These are phyloP conservation scores for Hypoxylon sp. DNA, from an alignment of 2,329 filamentous ascomycete genomes.

Conservation along the genomic window DNA sequence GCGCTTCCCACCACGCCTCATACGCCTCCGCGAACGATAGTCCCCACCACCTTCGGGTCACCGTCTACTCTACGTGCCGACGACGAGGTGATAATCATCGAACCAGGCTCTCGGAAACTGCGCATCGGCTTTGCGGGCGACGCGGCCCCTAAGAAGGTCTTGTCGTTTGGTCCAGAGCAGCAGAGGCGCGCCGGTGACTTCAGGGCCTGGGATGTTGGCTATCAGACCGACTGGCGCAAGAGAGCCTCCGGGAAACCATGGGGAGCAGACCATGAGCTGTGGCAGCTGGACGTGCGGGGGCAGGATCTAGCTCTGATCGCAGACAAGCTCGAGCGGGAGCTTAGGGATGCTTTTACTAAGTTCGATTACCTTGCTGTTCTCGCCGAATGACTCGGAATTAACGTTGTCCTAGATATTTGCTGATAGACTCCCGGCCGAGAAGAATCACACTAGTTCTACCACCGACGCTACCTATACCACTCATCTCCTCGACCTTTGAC, in stretches of 20 bases:
- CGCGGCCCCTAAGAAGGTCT: slow-evolving; percentile 75
- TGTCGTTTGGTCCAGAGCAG: slow-evolving; percentile 80
- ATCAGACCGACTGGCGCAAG: slow-evolving; percentile 62
- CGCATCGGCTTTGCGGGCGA: slow-evolving; percentile 90
- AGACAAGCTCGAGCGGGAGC: slow-evolving; percentile 85
- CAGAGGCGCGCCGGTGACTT: slow-evolving; percentile 86
- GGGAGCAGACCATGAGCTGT: slow-evolving; percentile 78
- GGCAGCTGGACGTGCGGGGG: slow-evolving; percentile 78
- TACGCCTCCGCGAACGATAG: slow-evolving; percentile 65
- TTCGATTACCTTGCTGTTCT: slow-evolving; percentile 56
- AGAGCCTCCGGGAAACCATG: slow-evolving; percentile 65
- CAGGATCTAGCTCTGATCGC: slow-evolving; percentile 83
- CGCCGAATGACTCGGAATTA: slow-evolving; percentile 18
- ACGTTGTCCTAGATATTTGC: slow-evolving; percentile 64
- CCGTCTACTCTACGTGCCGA: slow-evolving; percentile 75
- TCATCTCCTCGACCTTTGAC: slow-evolving; percentile 81
- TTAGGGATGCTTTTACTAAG: slow-evolving; percentile 86
- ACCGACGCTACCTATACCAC: slow-evolving; percentile 79
- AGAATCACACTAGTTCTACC: slow-evolving; percentile 82
- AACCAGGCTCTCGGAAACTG: slow-evolving; percentile 83
- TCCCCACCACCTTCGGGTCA: slow-evolving; percentile 68
- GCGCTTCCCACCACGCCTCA: slow-evolving; percentile 64
- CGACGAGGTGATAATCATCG: slow-evolving; percentile 86
- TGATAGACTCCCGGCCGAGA: slow-evolving; percentile 81
- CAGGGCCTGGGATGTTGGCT: slow-evolving; percentile 73